Evolutionary conservation across 768 basidiomycete species (phyloP), one percentile per base, ranked within the genome.

Genomic region (Collybia sordida): DNA sequence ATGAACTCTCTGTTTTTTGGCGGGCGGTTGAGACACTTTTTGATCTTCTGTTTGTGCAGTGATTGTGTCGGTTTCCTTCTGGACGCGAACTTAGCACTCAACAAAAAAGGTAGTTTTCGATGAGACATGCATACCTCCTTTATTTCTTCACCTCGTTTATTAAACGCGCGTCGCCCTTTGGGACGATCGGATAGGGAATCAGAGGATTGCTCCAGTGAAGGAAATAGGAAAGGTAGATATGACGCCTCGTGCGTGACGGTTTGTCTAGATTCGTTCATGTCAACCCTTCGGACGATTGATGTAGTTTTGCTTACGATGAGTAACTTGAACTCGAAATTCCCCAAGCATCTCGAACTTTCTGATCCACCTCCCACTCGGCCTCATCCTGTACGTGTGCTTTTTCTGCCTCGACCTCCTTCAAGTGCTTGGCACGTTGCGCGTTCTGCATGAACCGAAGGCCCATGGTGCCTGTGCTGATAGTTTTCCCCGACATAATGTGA

Each of bases 401-500:
- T 40, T 81, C 78, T 1, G 72, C 64, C 54, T 81, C 74, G 14
- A 77, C 75, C 49, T 72, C 72, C 21, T 77, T 71, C 14, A 78
- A 59, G 12, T 78, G 72, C 52, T 83, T 81, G 18, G 78, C 71
- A 1, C 80, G 74, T 2, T 80, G 77, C 0, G 85, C 81, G 66
- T 85, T 85, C 63, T 85, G 86, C 86, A 88, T 88, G 62, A 88
- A 88, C 2, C 80, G 78, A 38, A 88, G 73, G 56, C 80, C 79
- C 7, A 87, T 71, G 0, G 85, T 86, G 23, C 83, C 76, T 22
- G 73, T 77, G 64, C 86, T 88, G 31, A 88, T 72, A 2, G 75
- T 72, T 64, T 82, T 85, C 24, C 69, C 68, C 12, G 74, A 63
- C 72, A 71, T 73, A 49, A 45, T 53, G 53, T 41, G 22, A n/a